Conservation (phyloP, 2,329 filamentous ascomycete genomes). For the Fusarium nisikadoi region DNA sequence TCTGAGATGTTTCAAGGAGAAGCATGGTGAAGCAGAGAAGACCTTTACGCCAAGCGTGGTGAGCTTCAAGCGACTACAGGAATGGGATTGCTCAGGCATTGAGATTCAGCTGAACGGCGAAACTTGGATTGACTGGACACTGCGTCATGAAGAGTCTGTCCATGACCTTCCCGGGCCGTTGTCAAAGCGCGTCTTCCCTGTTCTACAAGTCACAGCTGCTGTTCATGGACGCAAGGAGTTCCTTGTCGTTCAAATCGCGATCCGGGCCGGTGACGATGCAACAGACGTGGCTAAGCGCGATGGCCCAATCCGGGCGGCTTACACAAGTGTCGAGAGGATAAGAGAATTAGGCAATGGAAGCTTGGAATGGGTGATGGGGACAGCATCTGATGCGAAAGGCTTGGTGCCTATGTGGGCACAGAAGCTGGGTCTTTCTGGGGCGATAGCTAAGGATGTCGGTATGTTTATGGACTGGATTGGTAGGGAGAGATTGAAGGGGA, state of each 20-base stretch:
- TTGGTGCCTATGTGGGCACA: constrained; percentile 73
- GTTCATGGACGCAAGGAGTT: constrained; percentile 58
- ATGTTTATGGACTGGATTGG: constrained; percentile 73
- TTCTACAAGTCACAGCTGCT: constrained; percentile 69
- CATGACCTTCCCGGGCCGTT: constrained; percentile 71
- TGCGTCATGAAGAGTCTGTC: constrained; percentile 71
- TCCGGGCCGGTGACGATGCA: constrained; percentile 51
- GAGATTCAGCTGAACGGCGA: constrained; percentile 52
- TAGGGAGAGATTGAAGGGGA: constrained; percentile 52
- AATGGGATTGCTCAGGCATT: constrained; percentile 59
- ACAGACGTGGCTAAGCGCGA: constrained; percentile 53
- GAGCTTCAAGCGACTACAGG: constrained; percentile 50
- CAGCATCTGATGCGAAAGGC: constrained; percentile 76
- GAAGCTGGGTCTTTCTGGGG: constrained; percentile 68
- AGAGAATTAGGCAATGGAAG: constrained; percentile 55
- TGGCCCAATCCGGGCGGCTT: constrained; percentile 65
- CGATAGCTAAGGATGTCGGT: constrained; percentile 77
- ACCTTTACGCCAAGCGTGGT: constrained; percentile 54
- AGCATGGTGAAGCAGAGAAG: constrained; percentile 54
- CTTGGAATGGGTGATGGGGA: constrained; percentile 82
- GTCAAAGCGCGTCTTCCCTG: constrained; percentile 72
- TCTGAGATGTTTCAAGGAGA: constrained; percentile 64
- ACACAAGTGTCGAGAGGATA: constrained; percentile 73
- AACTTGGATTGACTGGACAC: constrained; percentile 59
- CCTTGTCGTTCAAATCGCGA: constrained; percentile 66